Conservation (phyloP, 2,329 filamentous ascomycete species). For the Neospermospora avenae region DNA sequence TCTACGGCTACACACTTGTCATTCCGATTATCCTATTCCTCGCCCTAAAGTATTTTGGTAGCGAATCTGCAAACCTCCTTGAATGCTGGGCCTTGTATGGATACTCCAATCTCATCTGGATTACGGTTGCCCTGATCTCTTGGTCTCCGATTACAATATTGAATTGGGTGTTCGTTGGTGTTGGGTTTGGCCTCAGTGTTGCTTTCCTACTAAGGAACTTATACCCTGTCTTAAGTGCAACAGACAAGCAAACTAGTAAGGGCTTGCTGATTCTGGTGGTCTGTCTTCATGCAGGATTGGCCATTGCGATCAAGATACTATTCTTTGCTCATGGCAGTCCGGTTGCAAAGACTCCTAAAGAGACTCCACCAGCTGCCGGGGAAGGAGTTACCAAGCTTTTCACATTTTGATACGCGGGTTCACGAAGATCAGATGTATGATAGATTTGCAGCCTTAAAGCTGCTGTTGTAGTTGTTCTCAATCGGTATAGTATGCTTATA, state of each 20-base stretch:
- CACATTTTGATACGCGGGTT: conserved; percentile 19
- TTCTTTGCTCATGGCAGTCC: conserved; percentile 87
- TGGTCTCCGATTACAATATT: conserved; percentile 83
- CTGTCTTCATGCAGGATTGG: conserved; percentile 80
- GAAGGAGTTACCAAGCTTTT: conserved; percentile 13
- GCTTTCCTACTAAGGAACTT: conserved; percentile 82
- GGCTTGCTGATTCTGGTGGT: conserved; percentile 81
- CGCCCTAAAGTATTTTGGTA: conserved; percentile 90
- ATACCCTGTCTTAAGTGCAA: conserved; percentile 88
- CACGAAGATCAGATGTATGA: neutral
- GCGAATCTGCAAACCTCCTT: conserved; percentile 85
- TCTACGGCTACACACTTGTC: conserved; percentile 92
- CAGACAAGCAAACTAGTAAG: conserved; percentile 89
- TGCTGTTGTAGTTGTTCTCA: neutral
- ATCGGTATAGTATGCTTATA: neutral
- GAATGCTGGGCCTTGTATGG: conserved; percentile 96
- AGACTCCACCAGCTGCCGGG: conserved; percentile 12
- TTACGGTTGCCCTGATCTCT: conserved; percentile 85
- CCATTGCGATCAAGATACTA: conserved; percentile 91
- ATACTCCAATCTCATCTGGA: conserved; percentile 96
- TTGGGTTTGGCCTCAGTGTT: conserved; percentile 81
- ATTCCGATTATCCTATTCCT: conserved; percentile 84
- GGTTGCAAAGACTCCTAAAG: conserved; percentile 27
- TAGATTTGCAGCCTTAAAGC: neutral
- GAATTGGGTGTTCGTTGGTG: conserved; percentile 89